phyloP scores from a whole-genome alignment of 1,284 basidiomycete genomes.

The Cryptococcus amylolentus region DNA sequence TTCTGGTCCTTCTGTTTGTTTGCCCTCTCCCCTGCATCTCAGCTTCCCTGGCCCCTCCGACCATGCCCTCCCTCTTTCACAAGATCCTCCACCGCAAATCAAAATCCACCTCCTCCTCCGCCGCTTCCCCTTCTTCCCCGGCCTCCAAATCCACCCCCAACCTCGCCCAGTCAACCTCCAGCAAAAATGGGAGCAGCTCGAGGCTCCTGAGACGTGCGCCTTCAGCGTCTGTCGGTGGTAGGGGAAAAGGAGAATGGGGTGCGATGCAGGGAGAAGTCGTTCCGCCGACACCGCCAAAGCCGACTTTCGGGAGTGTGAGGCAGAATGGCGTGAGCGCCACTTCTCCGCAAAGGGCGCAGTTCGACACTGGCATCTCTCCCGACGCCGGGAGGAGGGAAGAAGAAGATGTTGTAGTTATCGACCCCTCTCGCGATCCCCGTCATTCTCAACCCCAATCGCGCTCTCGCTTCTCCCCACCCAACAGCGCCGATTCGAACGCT shows the following conservation, averaged over 20 bases:
- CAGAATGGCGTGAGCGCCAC: too few species aligned
- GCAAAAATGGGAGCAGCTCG: too few species aligned
- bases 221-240: background rate
- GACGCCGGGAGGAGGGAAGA: background rate
- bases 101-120: constrained; percentile 12
- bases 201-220: background rate
- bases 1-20: too few species aligned
- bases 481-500: background rate
- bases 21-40: too few species aligned
- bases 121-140: constrained; percentile 5
- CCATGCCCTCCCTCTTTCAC: constrained; percentile 28
- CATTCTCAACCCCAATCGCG: constrained; percentile 11
- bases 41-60: background rate
- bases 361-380: background rate
- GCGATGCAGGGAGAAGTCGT: background rate
- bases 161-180: background rate
- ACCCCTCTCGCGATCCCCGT: constrained; percentile 1
- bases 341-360: background rate
- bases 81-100: constrained; percentile 21
- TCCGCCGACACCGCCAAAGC: too few species aligned
- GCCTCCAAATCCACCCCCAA: constrained; percentile 2
- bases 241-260: background rate
- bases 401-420: constrained; percentile 16
- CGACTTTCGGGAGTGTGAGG: too few species aligned
- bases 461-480: background rate